Percentiles rank a stretch among this genome's conserved stretches.
Evolutionary conservation across 371 early-diverging fungal genomes (phyloP).

Genomic region (Dichotomocladium elegans): DNA sequence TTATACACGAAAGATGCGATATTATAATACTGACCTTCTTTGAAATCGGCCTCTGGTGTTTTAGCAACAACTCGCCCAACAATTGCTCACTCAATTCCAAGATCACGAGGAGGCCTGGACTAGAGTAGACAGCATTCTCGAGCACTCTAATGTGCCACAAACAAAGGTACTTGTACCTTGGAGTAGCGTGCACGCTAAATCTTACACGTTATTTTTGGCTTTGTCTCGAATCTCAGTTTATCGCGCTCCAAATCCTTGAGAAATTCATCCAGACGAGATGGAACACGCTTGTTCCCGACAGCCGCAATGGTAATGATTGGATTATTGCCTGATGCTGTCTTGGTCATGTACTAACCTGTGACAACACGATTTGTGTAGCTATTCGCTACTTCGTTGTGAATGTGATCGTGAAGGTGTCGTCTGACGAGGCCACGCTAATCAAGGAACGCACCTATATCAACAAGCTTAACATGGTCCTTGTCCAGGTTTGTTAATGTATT

Average conservation of each 20-base stretch:
- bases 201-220: too few species aligned
- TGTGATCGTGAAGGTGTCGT: slow-evolving; percentile 85
- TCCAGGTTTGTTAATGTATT: slow-evolving; percentile 72
- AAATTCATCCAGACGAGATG: slow-evolving; percentile 96
- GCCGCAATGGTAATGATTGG: slow-evolving; percentile 75
- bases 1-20: too few species aligned
- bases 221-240: too few species aligned
- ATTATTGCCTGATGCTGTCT: too few species aligned
- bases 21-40: too few species aligned
- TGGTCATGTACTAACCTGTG: too few species aligned
- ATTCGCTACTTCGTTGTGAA: slow-evolving; percentile 93
- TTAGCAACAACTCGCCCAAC: slow-evolving; percentile 82
- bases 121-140: slow-evolving; percentile 92
- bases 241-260: slow-evolving; percentile 97
- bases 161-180: slow-evolving; percentile 83
- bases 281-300: slow-evolving; percentile 89
- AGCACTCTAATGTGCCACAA: slow-evolving; percentile 73
- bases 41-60: too few species aligned
- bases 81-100: slow-evolving; percentile 90
- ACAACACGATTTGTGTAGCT: slow-evolving; percentile 57
- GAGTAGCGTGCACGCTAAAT: too few species aligned
- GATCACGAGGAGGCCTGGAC: slow-evolving; percentile 98
- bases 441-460: slow-evolving; percentile 74
- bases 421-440: slow-evolving; percentile 69
- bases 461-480: slow-evolving; percentile 93